Evolutionary conservation across 805 yeast genomes (phyloP), one percentile per base, ranked within the genome.

Genomic region (Candida argentea): DNA sequence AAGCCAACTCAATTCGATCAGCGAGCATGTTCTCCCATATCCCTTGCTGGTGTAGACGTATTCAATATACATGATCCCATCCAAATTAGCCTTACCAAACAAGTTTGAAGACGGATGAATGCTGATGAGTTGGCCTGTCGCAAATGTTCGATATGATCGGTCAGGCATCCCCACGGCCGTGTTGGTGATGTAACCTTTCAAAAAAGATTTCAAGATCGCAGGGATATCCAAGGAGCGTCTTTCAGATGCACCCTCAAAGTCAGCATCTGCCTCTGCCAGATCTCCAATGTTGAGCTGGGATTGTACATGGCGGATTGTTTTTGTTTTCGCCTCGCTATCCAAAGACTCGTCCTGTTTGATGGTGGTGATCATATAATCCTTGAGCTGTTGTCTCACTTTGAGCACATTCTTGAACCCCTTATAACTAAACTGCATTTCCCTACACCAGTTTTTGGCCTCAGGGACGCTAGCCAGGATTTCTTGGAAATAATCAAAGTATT

Each of bases 81-180:
- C 94, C 25, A 75, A 65, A 39, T 72, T 70, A 7, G 53, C 30
- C 38, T 70, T 70, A 5, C 95, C 95, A 54, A 89, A 91, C 22
- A 91, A 57, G 51, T 82, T 57, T 0, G 95, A 84, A 0, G 94
- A 81, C 1, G 97, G 97, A 47, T 89, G 97, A 7, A 89, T 74
- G 27, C 91, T 75, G 26, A 89, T 73, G 18, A 83, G 61, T 50
- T 85, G 95, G 15, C 94, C 94, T 2, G 81, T 73, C 16, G 78
- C 60, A 5, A 86, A 78, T 0, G 97, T 86, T 46, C 93, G 66
- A 57, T 78, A 91, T 3, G 95, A 80, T 44, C 96, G 67, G 51
- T 91, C 97, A 0, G 97, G 95, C 74, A 83, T 73, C 7, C 95
- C 94, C 12, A 91, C 72, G 1, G 98, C 98, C 0, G 95, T 77